Evolutionary conservation across 306 rosid species (phyloP).

Genomic region (Malus sylvestris): DNA sequence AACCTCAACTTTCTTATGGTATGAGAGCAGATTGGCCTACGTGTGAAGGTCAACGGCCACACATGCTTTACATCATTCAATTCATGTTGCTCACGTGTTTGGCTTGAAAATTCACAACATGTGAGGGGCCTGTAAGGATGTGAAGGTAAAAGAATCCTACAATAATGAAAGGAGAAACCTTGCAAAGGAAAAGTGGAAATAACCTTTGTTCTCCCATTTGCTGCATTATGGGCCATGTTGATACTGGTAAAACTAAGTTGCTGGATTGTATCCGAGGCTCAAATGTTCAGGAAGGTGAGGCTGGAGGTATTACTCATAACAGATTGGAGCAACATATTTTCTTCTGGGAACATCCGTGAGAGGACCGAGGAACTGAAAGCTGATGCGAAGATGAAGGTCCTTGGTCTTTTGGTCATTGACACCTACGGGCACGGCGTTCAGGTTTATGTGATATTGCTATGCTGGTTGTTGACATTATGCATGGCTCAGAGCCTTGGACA

Average conservation of each 20-base stretch:
- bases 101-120: too few relatives aligned
- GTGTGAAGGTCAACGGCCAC: too few relatives aligned
- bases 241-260: conserved; percentile 90
- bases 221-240: conserved; percentile 99
- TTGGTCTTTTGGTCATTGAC: conserved; percentile 86
- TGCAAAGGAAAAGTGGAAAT: conserved; percentile 35
- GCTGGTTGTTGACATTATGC: conserved; percentile 95
- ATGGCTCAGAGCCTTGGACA: conserved; percentile 90
- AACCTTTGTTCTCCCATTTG: conserved; percentile 94
- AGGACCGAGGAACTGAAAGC: conserved; percentile 91
- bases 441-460: conserved; percentile 93
- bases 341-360: conserved; percentile 85
- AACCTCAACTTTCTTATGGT: too few relatives aligned
- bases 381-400: conserved; percentile 88
- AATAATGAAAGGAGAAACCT: too few relatives aligned
- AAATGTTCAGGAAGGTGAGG: conserved; percentile 97
- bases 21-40: too few relatives aligned
- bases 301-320: conserved; percentile 92
- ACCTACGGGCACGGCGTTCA: conserved; percentile 97
- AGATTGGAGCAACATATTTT: conserved; percentile 95
- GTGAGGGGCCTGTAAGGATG: too few relatives aligned
- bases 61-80: too few relatives aligned
- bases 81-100: too few relatives aligned
- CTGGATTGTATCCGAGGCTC: conserved; percentile 91
- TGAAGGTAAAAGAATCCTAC: too few relatives aligned